A percentile compares a stretch with the other conserved stretches of the same genome.
Evolutionary conservation across 2,329 filamentous ascomycete genomes (phyloP).

Genomic region (Cytospora piceae): DNA sequence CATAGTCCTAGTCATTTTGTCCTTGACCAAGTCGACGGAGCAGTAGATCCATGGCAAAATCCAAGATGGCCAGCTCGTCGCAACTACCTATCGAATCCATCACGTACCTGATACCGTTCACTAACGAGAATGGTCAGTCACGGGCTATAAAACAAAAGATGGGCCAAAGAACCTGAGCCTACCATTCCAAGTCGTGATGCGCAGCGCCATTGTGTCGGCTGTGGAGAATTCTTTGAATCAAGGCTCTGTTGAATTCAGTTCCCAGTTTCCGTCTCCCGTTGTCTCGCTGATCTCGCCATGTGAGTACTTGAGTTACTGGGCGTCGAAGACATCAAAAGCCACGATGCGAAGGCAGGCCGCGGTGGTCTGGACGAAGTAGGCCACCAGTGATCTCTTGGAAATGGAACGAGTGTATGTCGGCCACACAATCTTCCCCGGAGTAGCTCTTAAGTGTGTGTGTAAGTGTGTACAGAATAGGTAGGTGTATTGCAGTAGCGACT

Average conservation of each 20-base stretch:
- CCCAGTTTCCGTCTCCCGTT: slow-evolving; percentile 10
- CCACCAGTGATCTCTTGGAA: too few relatives aligned
- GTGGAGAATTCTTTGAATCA: slow-evolving; percentile 6
- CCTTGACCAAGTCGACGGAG: slow-evolving; percentile 13
- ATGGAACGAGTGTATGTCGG: background rate
- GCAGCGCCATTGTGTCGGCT: slow-evolving; percentile 64
- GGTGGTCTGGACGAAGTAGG: background rate
- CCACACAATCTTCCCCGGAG: background rate
- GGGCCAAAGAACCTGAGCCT: slow-evolving; percentile 36
- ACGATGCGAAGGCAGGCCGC: background rate
- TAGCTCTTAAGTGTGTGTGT: background rate
- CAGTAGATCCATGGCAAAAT: background rate
- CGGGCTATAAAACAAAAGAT: slow-evolving; percentile 13
- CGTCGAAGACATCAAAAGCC: slow-evolving; percentile 15
- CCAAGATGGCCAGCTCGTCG: background rate
- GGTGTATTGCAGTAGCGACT: background rate
- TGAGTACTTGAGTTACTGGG: background rate
- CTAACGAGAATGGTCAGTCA: slow-evolving; percentile 48
- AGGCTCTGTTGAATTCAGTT: background rate
- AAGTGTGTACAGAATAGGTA: background rate
- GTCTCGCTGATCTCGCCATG: slow-evolving; percentile 11
- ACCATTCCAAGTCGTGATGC: slow-evolving; percentile 90
- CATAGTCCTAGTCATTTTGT: background rate
- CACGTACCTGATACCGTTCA: slow-evolving; percentile 77
- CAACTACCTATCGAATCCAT: background rate